Base-by-base conservation (phyloP, 192 early-diverging fungal species). In the Backusella circina region DNA sequence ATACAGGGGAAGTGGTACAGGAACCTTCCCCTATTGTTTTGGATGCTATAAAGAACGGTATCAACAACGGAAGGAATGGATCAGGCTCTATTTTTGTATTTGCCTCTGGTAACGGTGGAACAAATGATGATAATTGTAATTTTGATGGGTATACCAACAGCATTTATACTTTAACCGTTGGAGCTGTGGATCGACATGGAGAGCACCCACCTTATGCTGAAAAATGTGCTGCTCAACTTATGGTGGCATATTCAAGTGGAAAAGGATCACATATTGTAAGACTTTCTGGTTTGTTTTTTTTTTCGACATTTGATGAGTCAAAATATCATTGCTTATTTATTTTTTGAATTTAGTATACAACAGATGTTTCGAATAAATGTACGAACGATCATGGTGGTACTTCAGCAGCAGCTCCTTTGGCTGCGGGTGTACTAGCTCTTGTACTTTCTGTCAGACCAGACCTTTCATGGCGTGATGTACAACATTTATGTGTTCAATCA, bases 101-200 rank as follows among this genome's bases (percentile, higher is more conserved):
- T 87, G 97, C 95, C 0, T 90, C 93, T 1, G 97, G 97, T 36
- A 98, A 99, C 72, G 97, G 97, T 28, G 96, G 93, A 0, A 78
- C 83, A 1, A 75, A 65, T 5, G 85, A 86, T 32, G 97, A 99
- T 72, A 96, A 99, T 82, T 99, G 97, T 85, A 98, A 98, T 81
- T 95, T 91, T 85, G 96, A 98, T 78, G 96, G 96, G 13, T 97
- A 97, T 82, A 95, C 96, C 30, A 99, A 99, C 84, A 93, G 91
- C 75, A 94, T 96, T 16, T 99, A 95, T 81, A 97, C 97, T 3
- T 91, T 99, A 68, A 96, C 95, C 1, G 93, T 99, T 7, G 93
- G 94, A 2, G 95, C 97, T n/a, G 85, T 99, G 61, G 91, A 94
- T 75, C 89, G 92, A 35, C 65, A 82, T 0, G 92, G 94, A 61